Base-by-base conservation (phyloP, 345 rosid species). In the Microthlaspi erraticum region DNA sequence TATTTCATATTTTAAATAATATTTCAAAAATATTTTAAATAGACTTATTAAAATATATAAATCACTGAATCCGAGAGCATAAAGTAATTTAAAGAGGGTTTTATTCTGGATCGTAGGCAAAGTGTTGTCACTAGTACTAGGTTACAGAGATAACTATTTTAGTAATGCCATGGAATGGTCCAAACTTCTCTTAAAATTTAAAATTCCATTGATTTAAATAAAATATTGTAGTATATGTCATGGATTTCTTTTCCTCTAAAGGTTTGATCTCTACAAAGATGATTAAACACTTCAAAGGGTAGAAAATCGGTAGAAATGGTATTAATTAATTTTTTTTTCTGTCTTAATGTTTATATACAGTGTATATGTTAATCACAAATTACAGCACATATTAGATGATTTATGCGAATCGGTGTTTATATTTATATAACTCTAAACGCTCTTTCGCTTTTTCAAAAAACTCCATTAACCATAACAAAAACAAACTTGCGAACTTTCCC, bases 401-500 rank as follows among this genome's bases (percentile, higher is more conserved):
- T 18, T 64, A 6, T 17, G 43, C 5, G 23, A 69, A 36, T 36
- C 11, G 2, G 12, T 31, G 32, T 38, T n/a, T 5, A 36, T 33
- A 33, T 33, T 16, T 32, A 9, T n/a, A n/a, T 17, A 18, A 32
- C 5, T 10, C 2, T 2, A 14, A 53, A 55, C 42, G 34, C 34
- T 33, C 42, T 55, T 55, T 53, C 48, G 4, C 50, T 16, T 36
- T 37, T 60, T 52, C 2, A 55, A 62, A 39, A 55, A 23, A 48
- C 61, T 54, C 63, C 58, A 64, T 54, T 64, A 45, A 53, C 37
- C 53, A 16, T 45, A 32, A 48, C 9, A 23, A 72, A 73, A 26
- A 53, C 45, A 73, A 73, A 49, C 60, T 53, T 11, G n/a, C 10
- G 2, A 63, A 42, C 69, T 26, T 39, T 75, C 53, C 51, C 46